A percentile compares a stretch with the other conserved stretches of the same genome.
phyloP scores from a whole-genome alignment of 805 yeast genomes.

The Saccharomycopsis javanensis region DNA sequence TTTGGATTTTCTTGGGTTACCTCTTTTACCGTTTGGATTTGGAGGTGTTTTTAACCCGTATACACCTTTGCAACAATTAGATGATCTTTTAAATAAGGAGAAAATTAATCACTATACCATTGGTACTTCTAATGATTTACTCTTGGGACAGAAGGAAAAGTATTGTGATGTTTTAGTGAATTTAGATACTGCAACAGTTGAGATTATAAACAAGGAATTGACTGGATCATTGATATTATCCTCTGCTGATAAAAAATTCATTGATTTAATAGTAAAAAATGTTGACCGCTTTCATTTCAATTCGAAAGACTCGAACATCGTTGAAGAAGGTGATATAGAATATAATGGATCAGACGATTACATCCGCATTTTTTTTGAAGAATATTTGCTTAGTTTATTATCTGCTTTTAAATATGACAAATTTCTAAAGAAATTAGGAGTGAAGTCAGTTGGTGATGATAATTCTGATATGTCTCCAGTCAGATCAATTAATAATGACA shows the following conservation, averaged over 20 bases:
- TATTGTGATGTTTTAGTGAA: constrained; percentile 66
- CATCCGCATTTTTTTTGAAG: constrained; percentile 81
- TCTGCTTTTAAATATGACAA: constrained; percentile 62
- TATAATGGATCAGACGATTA: constrained; percentile 77
- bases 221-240: constrained; percentile 38
- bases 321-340: constrained; percentile 28
- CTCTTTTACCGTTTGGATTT: constrained; percentile 73
- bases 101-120: constrained; percentile 54
- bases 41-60: constrained; percentile 91
- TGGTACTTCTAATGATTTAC: constrained; percentile 81
- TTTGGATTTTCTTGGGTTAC: constrained; percentile 75
- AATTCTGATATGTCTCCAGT: constrained; percentile 24
- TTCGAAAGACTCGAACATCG: constrained; percentile 27
- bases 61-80: constrained; percentile 85
- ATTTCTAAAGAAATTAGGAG: constrained; percentile 35
- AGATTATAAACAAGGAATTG: constrained; percentile 35
- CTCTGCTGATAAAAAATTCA: constrained; percentile 65
- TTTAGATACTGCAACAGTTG: constrained; percentile 43
- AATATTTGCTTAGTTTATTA: constrained; percentile 69
- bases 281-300: constrained; percentile 28
- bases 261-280: constrained; percentile 42
- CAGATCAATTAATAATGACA: constrained; percentile 4
- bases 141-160: constrained; percentile 52
- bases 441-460: constrained; percentile 27
- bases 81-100: constrained; percentile 49